Base-by-base conservation (phyloP, 2,329 filamentous ascomycete genomes). In the Cryphonectria radicalis region DNA sequence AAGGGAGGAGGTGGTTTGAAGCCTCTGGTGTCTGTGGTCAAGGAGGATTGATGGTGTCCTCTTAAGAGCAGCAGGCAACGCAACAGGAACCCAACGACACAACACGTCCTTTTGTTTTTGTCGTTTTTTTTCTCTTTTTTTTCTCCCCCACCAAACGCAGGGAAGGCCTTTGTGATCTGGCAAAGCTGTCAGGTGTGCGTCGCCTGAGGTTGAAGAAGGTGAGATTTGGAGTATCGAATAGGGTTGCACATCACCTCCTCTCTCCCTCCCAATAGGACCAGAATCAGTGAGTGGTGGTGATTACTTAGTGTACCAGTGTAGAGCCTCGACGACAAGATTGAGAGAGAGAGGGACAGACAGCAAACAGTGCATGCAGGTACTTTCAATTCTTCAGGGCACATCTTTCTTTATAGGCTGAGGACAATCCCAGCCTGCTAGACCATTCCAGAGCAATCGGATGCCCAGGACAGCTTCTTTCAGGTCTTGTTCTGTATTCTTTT, bases 361-460 rank as follows among this genome's bases (percentile, higher is more conserved):
- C 46, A 50, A 50, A 50, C n/a, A 59, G 55, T 4, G 13, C 59
- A 63, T 11, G 8, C n/a, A 63, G 17, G 2, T 13, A 22, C 14
- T 2, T 1, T 50, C 17, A 6, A 22, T 22, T 22, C 17, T 7
- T 40, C 19, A 10, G 37, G 60, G 28, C 37, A 22, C 35, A 63
- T 63, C 8, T 40, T 63, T 19, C 35, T 63, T 63, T 63, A 63
- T 63, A 63, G 22, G 22, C n/a, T 25, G 35, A 50, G 46, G 22
- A 50, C 22, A 50, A n/a, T n/a, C 10, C 35, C 37, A 42, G 60
- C 60, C 22, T 42, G 35, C n/a, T 25, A 25, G 35, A 4, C 35
- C 60, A 13, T n/a, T 35, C 60, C 37, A n/a, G 22, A n/a, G 60
- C 60, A 22, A 40, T n/a, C 10, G 4, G 28, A n/a, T 40, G 60